A percentile compares a stretch with the other conserved stretches of the same genome.
Evolutionary conservation across 1,284 basidiomycete species (phyloP).

Genomic region (Cryptococcus hybrid): DNA sequence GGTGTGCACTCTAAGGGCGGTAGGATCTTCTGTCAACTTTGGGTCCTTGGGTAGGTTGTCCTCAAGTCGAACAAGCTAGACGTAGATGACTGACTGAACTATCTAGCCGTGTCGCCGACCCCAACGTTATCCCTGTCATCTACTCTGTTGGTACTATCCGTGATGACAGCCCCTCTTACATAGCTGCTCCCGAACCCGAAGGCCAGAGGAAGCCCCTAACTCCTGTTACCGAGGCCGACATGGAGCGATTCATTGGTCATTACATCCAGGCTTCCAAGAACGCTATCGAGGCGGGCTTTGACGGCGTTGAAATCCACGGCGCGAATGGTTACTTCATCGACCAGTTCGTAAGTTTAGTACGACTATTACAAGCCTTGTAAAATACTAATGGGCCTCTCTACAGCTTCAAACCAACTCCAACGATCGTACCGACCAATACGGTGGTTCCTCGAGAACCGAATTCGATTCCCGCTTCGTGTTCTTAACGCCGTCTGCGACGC

Average conservation of each 20-base stretch:
- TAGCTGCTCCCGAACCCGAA: conserved; percentile 20
- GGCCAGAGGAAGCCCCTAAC: conserved; percentile 10
- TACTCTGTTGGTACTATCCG: conserved; percentile 9
- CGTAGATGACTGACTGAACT: not conserved
- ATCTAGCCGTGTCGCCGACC: conserved; percentile 15
- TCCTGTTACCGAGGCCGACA: conserved; percentile 33
- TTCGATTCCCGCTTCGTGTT: conserved; percentile 57
- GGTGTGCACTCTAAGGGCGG: conserved; percentile 54
- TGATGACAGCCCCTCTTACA: not conserved
- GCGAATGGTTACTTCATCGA: conserved; percentile 43
- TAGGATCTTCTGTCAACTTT: conserved; percentile 55
- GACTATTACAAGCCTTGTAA: not conserved
- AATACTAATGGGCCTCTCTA: conserved; percentile 46
- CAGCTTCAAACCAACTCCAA: conserved; percentile 55
- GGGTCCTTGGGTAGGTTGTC: conserved; percentile 52
- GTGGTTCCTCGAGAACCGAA: conserved; percentile 60
- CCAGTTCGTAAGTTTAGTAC: conserved; percentile 53
- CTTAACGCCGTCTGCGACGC: conserved; percentile 55
- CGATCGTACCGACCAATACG: conserved; percentile 61
- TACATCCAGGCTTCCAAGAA: conserved; percentile 56
- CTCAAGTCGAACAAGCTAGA: too few species aligned
- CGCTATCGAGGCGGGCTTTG: conserved; percentile 63
- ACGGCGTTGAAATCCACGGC: conserved; percentile 60
- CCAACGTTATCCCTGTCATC: conserved; percentile 5
- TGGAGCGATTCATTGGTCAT: conserved; percentile 50